phyloP scores from a whole-genome alignment of 108 stramenopile genomes.

The Schizochytrium sp. region DNA sequence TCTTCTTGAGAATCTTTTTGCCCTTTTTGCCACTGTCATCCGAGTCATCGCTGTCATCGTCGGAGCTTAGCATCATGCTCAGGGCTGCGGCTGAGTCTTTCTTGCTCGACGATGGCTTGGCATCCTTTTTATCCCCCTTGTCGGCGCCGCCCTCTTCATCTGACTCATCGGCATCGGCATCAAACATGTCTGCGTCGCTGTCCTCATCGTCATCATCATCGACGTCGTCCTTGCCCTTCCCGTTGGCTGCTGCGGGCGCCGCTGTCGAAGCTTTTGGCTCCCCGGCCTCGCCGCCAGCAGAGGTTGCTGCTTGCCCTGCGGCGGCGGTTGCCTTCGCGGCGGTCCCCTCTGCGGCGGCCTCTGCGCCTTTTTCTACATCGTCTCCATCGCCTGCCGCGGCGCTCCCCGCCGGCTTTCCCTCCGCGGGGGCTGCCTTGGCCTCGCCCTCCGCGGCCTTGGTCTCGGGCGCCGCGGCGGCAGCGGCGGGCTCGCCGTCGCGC shows the following conservation, averaged over 20 bases:
- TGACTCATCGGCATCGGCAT: not conserved
- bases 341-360: too few relatives aligned
- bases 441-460: too few relatives aligned
- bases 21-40: not conserved
- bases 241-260: not conserved
- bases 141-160: not conserved
- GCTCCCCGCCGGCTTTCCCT: too few relatives aligned
- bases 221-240: too few relatives aligned
- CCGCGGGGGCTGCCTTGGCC: too few relatives aligned
- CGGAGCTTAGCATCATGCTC: not conserved
- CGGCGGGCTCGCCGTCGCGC: too few relatives aligned
- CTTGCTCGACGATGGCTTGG: not conserved
- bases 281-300: not conserved
- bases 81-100: not conserved
- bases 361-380: too few relatives aligned
- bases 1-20: not conserved
- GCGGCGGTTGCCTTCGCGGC: too few relatives aligned
- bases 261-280: not conserved
- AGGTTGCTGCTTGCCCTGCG: too few relatives aligned
- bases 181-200: not conserved
- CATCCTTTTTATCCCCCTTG: not conserved
- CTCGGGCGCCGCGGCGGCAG: too few relatives aligned
- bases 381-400: too few relatives aligned
- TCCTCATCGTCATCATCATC: not conserved
- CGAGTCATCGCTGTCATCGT: not conserved